Evolutionary conservation across 2,329 filamentous ascomycete genomes (phyloP).

Genomic region (Calonectria montana): DNA sequence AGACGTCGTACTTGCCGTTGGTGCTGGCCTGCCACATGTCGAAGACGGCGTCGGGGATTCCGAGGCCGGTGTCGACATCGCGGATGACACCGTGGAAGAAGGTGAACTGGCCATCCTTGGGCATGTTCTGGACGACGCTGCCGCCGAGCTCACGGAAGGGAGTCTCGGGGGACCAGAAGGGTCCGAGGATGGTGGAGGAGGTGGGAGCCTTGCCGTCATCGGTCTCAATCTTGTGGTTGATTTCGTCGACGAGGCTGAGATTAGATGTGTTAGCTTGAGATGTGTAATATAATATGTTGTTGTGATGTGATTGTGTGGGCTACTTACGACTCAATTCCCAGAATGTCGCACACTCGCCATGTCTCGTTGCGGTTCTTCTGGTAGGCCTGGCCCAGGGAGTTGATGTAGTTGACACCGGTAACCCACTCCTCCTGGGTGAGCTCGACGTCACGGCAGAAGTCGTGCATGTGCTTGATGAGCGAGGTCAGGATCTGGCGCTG

Average conservation of each 20-base stretch:
- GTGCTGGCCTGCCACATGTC: slow-evolving; percentile 83
- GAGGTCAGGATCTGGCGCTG: slow-evolving; percentile 72
- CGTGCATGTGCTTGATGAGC: slow-evolving; percentile 79
- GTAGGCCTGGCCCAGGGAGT: slow-evolving; percentile 77
- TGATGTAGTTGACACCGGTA: slow-evolving; percentile 79
- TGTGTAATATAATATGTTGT: background rate
- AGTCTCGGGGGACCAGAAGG: slow-evolving; percentile 81
- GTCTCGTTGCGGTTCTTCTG: slow-evolving; percentile 78
- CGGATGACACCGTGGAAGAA: slow-evolving; percentile 77
- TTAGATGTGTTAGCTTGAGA: background rate
- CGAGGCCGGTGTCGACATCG: slow-evolving; percentile 73
- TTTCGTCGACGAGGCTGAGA: slow-evolving; percentile 67
- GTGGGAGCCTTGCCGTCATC: slow-evolving; percentile 73
- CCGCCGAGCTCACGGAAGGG: slow-evolving; percentile 76
- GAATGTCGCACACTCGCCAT: slow-evolving; percentile 77
- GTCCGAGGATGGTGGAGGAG: slow-evolving; percentile 81
- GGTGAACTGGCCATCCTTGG: slow-evolving; percentile 68
- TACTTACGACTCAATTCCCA: slow-evolving; percentile 77
- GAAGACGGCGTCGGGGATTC: slow-evolving; percentile 75
- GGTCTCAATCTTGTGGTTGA: slow-evolving; percentile 72
- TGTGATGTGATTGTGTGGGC: no score
- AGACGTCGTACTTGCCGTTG: slow-evolving; percentile 82
- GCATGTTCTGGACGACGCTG: slow-evolving; percentile 72
- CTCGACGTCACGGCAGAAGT: slow-evolving; percentile 82
- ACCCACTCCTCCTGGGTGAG: slow-evolving; percentile 84